Evolutionary conservation across 2,329 filamentous ascomycete species (phyloP), one percentile per base, ranked within the genome.

Genomic region (Aspergillus hortae): DNA sequence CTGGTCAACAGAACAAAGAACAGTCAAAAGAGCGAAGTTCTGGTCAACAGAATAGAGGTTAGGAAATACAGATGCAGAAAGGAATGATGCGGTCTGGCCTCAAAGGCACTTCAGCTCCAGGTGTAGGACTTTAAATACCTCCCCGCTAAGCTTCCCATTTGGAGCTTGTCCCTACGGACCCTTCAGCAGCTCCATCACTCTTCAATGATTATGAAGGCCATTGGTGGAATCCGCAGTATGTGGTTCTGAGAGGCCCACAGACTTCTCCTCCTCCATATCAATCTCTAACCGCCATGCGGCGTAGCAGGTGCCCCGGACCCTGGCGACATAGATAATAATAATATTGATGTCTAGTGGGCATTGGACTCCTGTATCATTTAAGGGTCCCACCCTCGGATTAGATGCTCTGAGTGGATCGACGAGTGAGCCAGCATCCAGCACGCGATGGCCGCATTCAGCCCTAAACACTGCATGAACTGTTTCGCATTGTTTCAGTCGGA

Each of bases 1-100:
- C 52, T 44, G 53, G 17, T 57, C 55, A 53, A 55, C 55, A 55
- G 55, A 57, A 57, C 43, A 44, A 6, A 6, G 17, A 30, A 17
- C 27, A 38, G 46, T 46, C 23, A 32, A 52, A 55, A 30, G 43
- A 47, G 42, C 12, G 42, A 43, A 43, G 21, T 44, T 59, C 58
- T 48, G 60, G 47, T 63, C 61, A 61, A 60, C 54, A 60, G 60
- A 49, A 53, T 19, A 49, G 35, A 36, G n/a, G 35, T n/a, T 15
- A 54, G 50, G 44, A 48, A 48, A 45, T 44, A 11, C 14, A 52
- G 36, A 55, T 51, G 52, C 51, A 44, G 52, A 48, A 49, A 27
- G 23, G 17, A 48, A 48, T 50, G 52, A 44, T 11, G 25, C 38
- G 48, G 33, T 36, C 21, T 21, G 46, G 14, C 19, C n/a, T 15